Percentiles rank a stretch among this genome's conserved stretches.
phyloP scores from a whole-genome alignment of 169 alveolate genomes.

The Babesia gibsoni region DNA sequence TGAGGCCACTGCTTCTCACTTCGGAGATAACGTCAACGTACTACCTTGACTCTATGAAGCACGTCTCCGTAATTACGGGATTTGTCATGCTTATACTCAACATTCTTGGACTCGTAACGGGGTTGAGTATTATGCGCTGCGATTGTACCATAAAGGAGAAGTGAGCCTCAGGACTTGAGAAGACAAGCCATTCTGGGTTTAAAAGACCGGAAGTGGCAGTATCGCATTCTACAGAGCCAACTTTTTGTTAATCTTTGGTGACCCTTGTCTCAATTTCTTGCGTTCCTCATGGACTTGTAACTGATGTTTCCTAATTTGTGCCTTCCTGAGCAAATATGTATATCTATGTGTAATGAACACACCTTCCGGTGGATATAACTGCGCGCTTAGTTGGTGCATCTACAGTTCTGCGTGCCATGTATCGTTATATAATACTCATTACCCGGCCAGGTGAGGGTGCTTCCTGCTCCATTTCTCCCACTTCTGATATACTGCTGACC shows the following conservation, averaged over 20 bases:
- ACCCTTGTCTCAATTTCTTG: not conserved
- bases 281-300: conserved; percentile 18
- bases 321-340: conserved; percentile 2
- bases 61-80: conserved; percentile 14
- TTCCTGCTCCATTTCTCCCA: conserved; percentile 50
- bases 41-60: conserved; percentile 56
- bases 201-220: no score
- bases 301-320: conserved; percentile 21
- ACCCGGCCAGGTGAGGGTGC: conserved; percentile 54
- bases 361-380: not conserved
- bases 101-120: no score
- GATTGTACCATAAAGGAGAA: no score
- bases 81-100: no score
- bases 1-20: conserved; percentile 49
- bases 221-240: not conserved
- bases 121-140: no score
- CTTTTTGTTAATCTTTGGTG: conserved; percentile 16
- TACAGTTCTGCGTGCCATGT: not conserved
- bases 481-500: conserved; percentile 43
- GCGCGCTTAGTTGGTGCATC: not conserved
- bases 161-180: no score
- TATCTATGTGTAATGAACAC: not conserved
- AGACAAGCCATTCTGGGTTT: no score
- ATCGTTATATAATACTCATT: not conserved
- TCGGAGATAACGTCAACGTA: conserved; percentile 55